A percentile compares a stretch with the other conserved stretches of the same genome.
Evolutionary conservation across 2,329 filamentous ascomycete species (phyloP).

Genomic region (Rosellinia necatrix): DNA sequence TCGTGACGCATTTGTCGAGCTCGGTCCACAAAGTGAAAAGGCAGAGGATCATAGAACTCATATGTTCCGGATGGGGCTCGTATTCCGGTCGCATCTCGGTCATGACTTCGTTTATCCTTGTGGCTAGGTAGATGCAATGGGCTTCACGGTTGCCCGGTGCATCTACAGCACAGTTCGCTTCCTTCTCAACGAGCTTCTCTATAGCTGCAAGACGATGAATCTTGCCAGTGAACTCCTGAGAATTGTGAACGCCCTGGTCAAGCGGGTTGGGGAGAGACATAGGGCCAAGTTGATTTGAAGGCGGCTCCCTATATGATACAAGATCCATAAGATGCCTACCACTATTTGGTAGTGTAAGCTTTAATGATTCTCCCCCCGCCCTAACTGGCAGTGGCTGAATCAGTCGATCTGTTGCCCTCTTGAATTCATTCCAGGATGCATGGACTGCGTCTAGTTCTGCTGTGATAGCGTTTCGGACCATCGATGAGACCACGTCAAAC

Average conservation of each 20-base stretch:
- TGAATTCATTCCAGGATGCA: constrained; percentile 47
- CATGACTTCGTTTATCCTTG: constrained; percentile 17
- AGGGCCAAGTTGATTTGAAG: not conserved
- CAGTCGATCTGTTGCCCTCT: constrained; percentile 40
- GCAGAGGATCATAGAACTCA: constrained; percentile 57
- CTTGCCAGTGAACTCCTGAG: constrained; percentile 29
- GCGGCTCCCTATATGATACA: not conserved
- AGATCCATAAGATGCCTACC: constrained; percentile 38
- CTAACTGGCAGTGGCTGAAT: constrained; percentile 49
- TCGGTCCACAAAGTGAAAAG: constrained; percentile 62
- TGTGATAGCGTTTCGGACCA: constrained; percentile 40
- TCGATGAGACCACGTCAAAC: constrained; percentile 38
- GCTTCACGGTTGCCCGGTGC: not conserved
- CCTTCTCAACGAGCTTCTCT: constrained; percentile 16
- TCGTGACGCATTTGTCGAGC: constrained; percentile 56
- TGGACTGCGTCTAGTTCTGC: constrained; percentile 40
- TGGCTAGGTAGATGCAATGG: constrained; percentile 45
- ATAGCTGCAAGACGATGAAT: constrained; percentile 27
- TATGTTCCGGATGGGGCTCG: constrained; percentile 51
- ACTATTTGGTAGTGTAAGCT: constrained; percentile 49
- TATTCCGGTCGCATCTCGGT: constrained; percentile 43
- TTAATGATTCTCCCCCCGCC: constrained; percentile 41
- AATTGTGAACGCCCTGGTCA: constrained; percentile 32
- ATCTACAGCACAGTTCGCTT: not conserved
- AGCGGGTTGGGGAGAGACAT: constrained; percentile 30